Base-by-base conservation (phyloP, 192 early-diverging fungal genomes). In the Coemansia sp. region DNA sequence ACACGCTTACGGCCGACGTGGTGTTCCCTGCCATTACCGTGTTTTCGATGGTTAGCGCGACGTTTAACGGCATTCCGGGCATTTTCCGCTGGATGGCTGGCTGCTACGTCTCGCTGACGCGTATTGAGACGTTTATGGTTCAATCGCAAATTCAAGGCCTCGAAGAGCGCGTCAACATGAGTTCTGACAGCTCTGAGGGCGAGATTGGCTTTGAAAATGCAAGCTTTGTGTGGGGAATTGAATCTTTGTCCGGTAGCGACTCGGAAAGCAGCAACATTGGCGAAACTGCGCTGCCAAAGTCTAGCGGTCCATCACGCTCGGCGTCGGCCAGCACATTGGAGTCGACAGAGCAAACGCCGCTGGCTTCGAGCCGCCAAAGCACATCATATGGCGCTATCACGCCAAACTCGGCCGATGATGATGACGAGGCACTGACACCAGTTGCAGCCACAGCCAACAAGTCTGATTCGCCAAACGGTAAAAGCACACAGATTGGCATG, bases 11-110 rank as follows among this genome's bases (percentile, higher is more conserved):
- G 2, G 86, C 88, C 47, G 84, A 87, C 62, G 74, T 87, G 17
- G 85, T 83, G 59, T 93, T 93, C 62, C 89, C 91, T 7, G 76
- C 90, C 3, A 73, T 91, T 2, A 85, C 91, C 2, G 83, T 93
- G 25, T 91, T 91, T 69, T 77, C 84, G n/a, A 91, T 86, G 43
- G 81, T 91, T 75, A 84, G 89, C 64, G 57, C 68, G 52, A 83
- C 87, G 10, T 83, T 91, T 35, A 86, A 89, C 61, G 73, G 80
- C 57, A 71, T 88, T 21, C 86, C 89, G 0, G 78, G 86, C 35
- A 68, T 85, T 19, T 83, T 91, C 57, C 73, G 82, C 51, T 84
- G 73, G 64, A 67, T 87, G 29, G 69, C 88, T 38, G 82, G 84
- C 59, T 84, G 84, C 49, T 82, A 79, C 29, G 90, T 92, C 50